These are phyloP conservation scores for Theileria annulata DNA, from an alignment of 169 alveolate species.

Conservation along the genomic window DNA sequence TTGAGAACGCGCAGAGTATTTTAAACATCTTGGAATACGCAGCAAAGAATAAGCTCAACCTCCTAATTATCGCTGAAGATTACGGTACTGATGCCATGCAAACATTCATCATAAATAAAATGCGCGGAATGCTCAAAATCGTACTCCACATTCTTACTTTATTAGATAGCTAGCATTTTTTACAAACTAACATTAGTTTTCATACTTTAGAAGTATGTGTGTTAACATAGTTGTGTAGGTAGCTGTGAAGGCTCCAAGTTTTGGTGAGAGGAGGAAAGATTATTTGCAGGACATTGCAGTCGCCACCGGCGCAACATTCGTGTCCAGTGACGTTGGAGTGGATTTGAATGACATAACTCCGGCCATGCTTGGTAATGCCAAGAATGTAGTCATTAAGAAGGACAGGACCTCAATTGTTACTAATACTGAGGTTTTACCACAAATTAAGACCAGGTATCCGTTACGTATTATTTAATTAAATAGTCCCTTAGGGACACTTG, in stretches of 20 bases:
- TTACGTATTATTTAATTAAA: background rate
- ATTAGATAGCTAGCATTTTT: background rate
- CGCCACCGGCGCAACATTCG: constrained; percentile 83
- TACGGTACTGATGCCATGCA: constrained; percentile 85
- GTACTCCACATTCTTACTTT: background rate
- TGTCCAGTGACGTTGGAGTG: constrained; percentile 83
- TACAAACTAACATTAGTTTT: background rate
- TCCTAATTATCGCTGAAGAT: constrained; percentile 86
- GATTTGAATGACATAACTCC: constrained; percentile 77
- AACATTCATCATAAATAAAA: constrained; percentile 82
- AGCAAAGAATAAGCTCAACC: constrained; percentile 80
- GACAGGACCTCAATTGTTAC: constrained; percentile 85
- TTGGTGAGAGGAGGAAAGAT: constrained; percentile 87
- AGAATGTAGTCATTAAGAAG: constrained; percentile 81
- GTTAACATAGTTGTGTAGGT: constrained; percentile 48
- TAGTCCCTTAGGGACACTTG: too few species aligned
- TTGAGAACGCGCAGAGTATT: constrained; percentile 81
- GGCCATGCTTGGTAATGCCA: constrained; percentile 82
- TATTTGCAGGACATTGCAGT: constrained; percentile 83
- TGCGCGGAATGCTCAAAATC: constrained; percentile 84
- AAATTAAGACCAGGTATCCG: constrained; percentile 45
- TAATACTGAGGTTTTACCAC: constrained; percentile 69
- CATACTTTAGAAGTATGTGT: background rate
- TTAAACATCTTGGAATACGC: constrained; percentile 83
- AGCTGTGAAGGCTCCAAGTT: constrained; percentile 86